Conservation (phyloP, 2,329 filamentous ascomycete genomes). For the Apiospora marii region DNA sequence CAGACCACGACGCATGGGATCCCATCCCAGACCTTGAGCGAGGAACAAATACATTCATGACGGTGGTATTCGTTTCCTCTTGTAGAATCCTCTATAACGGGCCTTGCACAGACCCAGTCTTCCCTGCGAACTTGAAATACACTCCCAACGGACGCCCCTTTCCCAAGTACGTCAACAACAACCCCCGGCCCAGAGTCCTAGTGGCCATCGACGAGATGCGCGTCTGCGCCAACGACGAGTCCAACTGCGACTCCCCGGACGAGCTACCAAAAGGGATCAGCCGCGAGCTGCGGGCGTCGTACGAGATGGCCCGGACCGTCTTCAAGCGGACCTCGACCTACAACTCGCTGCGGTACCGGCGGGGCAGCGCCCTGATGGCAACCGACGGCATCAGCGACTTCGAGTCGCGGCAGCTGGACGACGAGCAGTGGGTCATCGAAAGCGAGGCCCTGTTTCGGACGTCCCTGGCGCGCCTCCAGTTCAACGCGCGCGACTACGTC, state of each 20-base stretch:
- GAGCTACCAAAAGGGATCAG: background rate
- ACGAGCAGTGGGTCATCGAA: slow-evolving; percentile 24
- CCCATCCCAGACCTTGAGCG: background rate
- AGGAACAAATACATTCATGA: background rate
- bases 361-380: background rate
- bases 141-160: no score
- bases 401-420: slow-evolving; percentile 1
- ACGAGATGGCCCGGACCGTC: background rate
- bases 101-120: background rate
- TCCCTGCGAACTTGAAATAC: no score
- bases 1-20: background rate
- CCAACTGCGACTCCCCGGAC: background rate
- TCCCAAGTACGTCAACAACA: no score
- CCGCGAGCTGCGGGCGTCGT: background rate
- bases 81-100: slow-evolving; percentile 23
- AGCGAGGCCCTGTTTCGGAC: slow-evolving; percentile 23
- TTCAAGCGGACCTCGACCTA: background rate
- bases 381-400: slow-evolving; percentile 20
- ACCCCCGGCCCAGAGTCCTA: no score
- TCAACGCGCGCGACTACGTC: slow-evolving; percentile 16
- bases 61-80: slow-evolving; percentile 13
- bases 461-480: slow-evolving; percentile 20
- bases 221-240: background rate
- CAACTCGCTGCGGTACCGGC: background rate
- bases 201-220: background rate